phyloP scores from a whole-genome alignment of 768 basidiomycete genomes.

The Serpula lacrymans region DNA sequence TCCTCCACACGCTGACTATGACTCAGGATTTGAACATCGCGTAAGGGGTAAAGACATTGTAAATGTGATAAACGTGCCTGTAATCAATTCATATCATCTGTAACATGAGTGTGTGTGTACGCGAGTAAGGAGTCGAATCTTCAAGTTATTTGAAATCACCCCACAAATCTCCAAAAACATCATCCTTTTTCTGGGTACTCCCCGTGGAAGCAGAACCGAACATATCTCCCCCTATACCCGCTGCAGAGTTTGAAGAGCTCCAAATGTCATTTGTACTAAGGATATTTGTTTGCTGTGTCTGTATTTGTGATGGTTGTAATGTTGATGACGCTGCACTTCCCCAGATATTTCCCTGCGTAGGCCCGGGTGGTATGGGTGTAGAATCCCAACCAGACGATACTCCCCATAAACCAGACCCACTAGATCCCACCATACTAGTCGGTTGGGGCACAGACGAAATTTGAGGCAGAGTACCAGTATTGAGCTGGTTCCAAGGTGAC shows the following conservation, averaged over 20 bases:
- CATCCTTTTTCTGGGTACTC: slow-evolving; percentile 60
- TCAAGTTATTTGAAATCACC: slow-evolving; percentile 68
- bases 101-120: too few species aligned
- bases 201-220: slow-evolving; percentile 25
- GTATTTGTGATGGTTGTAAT: slow-evolving; percentile 25
- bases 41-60: not conserved
- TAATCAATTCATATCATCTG: too few species aligned
- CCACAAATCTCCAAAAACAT: slow-evolving; percentile 82
- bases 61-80: slow-evolving; percentile 3
- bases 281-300: slow-evolving; percentile 19
- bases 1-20: too few species aligned
- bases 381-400: slow-evolving; percentile 61
- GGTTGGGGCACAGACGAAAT: slow-evolving; percentile 23
- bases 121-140: not conserved
- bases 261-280: slow-evolving; percentile 56
- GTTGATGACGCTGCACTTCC: slow-evolving; percentile 16
- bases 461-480: slow-evolving; percentile 19
- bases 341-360: slow-evolving; percentile 34
- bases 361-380: slow-evolving; percentile 23
- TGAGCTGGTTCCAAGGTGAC: slow-evolving; percentile 24
- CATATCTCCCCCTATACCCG: slow-evolving; percentile 34
- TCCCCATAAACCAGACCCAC: slow-evolving; percentile 63
- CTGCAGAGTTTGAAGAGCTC: slow-evolving; percentile 29
- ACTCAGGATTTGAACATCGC: too few species aligned
- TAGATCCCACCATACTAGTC: slow-evolving; percentile 53